Base-by-base conservation (phyloP, 495 filamentous ascomycete species). In the Trichocladium antarcticum region DNA sequence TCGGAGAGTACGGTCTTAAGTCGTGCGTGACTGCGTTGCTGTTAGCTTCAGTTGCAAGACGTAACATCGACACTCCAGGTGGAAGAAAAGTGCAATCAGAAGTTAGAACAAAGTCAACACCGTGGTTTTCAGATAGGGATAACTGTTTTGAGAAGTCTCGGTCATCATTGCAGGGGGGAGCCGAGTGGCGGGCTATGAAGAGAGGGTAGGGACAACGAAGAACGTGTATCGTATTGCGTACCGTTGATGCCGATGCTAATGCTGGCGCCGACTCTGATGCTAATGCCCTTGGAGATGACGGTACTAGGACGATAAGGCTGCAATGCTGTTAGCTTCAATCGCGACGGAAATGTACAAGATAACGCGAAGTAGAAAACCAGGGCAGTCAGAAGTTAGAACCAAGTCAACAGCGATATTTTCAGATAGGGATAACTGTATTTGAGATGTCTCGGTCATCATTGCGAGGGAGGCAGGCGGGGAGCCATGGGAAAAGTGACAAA, bases 351-450 rank as follows among this genome's bases (percentile, higher is more conserved):
- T 27, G 8, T 27, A 8, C 24, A 8, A 4, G 24, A 27, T 3
- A 27, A 27, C 4, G 3, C 24, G 8, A 3, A 27, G 24, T 8
- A 27, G 24, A 27, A 8, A 51, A 52, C 24, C 51, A 58, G n/a
- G 60, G 60, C 51, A 43, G 68, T 78, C 75, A 78, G 75, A 78
- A 77, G 70, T 66, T 76, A 75, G 68, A 72, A 72, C 66, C 53
- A 70, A 64, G 57, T 78, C 90, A 85, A 94, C 87, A 90, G 57
- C 66, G 69, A 74, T 66, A 64, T 68, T 27, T 93, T 96, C 86
- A 90, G 89, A 83, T 86, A 96, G 89, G 89, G 89, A 96, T 96
- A 96, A 96, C 89, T 94, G 84, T 78, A 77, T 73, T 69, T 43
- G 22, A 75, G 71, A 75, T 72, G 71, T 74, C 75, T 71, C 67